Conservation (phyloP, 345 rosid species). For the Tarenaya hassleriana region DNA sequence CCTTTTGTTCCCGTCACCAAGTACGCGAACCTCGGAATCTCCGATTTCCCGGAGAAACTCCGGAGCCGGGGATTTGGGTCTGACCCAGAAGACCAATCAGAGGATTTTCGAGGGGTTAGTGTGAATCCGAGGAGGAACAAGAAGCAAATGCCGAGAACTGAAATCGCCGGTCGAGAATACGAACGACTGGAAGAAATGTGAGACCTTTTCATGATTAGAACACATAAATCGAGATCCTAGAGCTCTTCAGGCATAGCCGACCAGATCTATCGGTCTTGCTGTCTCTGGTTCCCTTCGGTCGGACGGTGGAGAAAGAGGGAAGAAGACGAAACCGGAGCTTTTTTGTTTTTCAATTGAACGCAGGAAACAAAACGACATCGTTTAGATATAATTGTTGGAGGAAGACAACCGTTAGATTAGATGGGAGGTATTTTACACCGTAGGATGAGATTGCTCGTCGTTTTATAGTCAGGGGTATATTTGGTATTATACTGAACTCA, state of each 20-base stretch:
- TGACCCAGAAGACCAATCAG: constrained; percentile 21
- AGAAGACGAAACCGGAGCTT: constrained; percentile 11
- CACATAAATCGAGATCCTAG: neutral
- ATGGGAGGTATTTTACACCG: neutral
- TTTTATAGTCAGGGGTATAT: too few relatives aligned
- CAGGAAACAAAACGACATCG: constrained; percentile 3
- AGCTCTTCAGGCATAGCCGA: constrained; percentile 9
- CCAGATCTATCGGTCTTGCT: constrained; percentile 20
- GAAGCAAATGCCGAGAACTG: constrained; percentile 32
- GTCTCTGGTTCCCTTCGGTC: neutral
- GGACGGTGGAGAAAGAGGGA: constrained; percentile 28
- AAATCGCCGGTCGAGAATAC: constrained; percentile 38
- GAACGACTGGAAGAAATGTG: constrained; percentile 38
- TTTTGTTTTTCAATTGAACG: constrained; percentile 1
- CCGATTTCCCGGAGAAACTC: constrained; percentile 14
- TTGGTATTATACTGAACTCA: neutral
- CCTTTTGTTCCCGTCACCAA: constrained; percentile 72
- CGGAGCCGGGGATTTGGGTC: constrained; percentile 8
- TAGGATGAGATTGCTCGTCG: constrained; percentile 1
- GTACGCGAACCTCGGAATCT: constrained; percentile 62
- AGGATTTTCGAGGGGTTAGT: constrained; percentile 30
- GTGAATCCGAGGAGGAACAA: constrained; percentile 35
- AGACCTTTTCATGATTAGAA: constrained; percentile 45
- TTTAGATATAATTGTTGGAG: neutral
- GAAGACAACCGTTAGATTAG: constrained; percentile 6